Conservation (phyloP, 768 basidiomycete genomes). For the Pleurotus eryngii region DNA sequence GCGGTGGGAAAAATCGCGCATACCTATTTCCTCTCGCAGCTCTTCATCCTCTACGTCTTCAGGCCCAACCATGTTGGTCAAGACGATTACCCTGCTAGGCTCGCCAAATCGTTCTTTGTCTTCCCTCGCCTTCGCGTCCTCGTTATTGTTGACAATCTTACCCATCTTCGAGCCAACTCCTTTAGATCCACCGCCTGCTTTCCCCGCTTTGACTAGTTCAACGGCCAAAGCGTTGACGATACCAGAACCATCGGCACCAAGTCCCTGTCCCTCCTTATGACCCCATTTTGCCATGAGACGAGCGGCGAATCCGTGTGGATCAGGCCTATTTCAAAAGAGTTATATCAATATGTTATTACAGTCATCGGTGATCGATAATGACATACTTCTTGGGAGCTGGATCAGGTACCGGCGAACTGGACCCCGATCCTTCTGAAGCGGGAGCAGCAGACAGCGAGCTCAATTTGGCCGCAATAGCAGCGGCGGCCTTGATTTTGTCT, state of each 20-base stretch:
- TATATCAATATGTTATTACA: background rate
- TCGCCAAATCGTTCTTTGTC: constrained; percentile 84
- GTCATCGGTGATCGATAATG: background rate
- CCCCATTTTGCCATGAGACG: constrained; percentile 96
- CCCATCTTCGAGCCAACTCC: constrained; percentile 71
- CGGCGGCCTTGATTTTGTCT: constrained; percentile 72
- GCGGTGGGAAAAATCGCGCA: constrained; percentile 17
- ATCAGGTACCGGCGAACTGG: constrained; percentile 23
- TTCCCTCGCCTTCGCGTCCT: constrained; percentile 73
- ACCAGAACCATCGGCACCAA: constrained; percentile 80
- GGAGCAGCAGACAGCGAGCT: constrained; percentile 46
- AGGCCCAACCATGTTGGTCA: constrained; percentile 84
- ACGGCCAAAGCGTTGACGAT: constrained; percentile 88
- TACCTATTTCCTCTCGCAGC: constrained; percentile 84
- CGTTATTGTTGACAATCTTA: constrained; percentile 87
- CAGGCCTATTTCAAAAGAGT: constrained; percentile 33
- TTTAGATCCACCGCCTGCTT: constrained; percentile 28
- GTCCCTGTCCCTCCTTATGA: constrained; percentile 89
- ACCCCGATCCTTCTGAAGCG: constrained; percentile 22
- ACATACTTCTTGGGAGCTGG: constrained; percentile 13
- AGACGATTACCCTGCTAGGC: constrained; percentile 83
- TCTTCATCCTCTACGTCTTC: constrained; percentile 87
- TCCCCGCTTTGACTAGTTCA: constrained; percentile 54
- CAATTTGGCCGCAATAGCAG: constrained; percentile 77
- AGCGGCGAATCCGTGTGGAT: constrained; percentile 75